Conservation (phyloP, 805 yeast genomes). For the Ogataea siamensis region DNA sequence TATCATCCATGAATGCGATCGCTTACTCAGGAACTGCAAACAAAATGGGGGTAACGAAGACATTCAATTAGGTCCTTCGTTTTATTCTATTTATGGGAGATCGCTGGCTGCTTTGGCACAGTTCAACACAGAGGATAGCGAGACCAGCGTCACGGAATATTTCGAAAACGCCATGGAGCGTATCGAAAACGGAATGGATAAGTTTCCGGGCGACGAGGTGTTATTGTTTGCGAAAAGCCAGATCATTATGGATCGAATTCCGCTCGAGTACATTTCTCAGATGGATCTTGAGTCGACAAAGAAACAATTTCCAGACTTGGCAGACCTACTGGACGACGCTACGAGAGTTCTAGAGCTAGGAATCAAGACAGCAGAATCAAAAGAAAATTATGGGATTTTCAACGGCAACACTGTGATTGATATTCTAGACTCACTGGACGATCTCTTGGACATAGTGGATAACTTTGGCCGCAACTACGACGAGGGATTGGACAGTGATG, state of each 20-base stretch:
- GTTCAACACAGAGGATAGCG: slow-evolving; percentile 39
- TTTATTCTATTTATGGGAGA: slow-evolving; percentile 72
- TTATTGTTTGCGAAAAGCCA: slow-evolving; percentile 55
- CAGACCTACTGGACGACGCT: slow-evolving; percentile 44
- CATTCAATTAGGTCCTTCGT: slow-evolving; percentile 42
- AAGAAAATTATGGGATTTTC: slow-evolving; percentile 18
- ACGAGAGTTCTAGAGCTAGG: slow-evolving; percentile 46
- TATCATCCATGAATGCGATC: slow-evolving; percentile 87
- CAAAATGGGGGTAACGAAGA: slow-evolving; percentile 32
- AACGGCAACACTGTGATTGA: slow-evolving; percentile 40
- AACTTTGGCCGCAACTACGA: slow-evolving; percentile 60
- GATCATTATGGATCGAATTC: slow-evolving; percentile 56
- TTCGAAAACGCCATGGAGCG: slow-evolving; percentile 75
- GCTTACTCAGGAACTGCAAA: slow-evolving; percentile 54
- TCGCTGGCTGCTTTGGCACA: slow-evolving; percentile 64
- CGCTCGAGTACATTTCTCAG: slow-evolving; percentile 53
- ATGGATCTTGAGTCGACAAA: slow-evolving; percentile 41
- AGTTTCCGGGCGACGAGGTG: slow-evolving; percentile 42
- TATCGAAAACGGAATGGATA: slow-evolving; percentile 53
- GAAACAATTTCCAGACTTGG: slow-evolving; percentile 37
- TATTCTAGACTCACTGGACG: slow-evolving; percentile 59
- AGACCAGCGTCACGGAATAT: slow-evolving; percentile 45
- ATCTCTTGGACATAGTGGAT: slow-evolving; percentile 62
- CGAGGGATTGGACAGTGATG: slow-evolving; percentile 61
- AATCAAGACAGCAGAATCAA: slow-evolving; percentile 31